These are phyloP conservation scores for Tetrahymena thermophila DNA, from an alignment of 73 alveolate genomes.

Conservation along the genomic window DNA sequence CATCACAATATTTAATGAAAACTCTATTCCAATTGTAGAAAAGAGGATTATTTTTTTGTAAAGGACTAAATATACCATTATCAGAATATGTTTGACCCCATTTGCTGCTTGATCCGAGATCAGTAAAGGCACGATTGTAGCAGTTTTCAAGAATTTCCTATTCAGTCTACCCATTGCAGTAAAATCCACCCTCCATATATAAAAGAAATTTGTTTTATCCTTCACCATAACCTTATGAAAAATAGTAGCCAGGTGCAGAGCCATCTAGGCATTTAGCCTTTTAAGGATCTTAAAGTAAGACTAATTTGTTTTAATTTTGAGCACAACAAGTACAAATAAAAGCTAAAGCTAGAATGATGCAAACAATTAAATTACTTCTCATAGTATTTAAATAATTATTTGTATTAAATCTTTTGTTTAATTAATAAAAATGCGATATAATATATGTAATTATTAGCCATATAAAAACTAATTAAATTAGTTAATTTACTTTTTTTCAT, in stretches of 20 bases:
- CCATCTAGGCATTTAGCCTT: neutral
- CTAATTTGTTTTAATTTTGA: neutral
- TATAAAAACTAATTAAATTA: no score
- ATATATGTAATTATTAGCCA: no score
- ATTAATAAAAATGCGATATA: neutral
- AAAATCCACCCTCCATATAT: neutral
- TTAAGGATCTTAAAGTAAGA: neutral
- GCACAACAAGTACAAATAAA: neutral
- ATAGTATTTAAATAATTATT: neutral
- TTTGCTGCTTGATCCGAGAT: neutral
- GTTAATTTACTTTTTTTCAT: no score
- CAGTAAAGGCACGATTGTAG: neutral
- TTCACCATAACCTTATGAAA: neutral
- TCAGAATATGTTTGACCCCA: neutral
- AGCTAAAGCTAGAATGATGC: neutral
- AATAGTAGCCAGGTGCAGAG: neutral
- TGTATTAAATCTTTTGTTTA: neutral
- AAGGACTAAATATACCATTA: constrained; percentile 9
- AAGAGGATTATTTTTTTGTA: neutral
- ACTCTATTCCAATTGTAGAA: constrained; percentile 39
- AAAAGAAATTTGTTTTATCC: neutral
- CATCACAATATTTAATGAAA: constrained; percentile 38
- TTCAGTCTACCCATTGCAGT: neutral
- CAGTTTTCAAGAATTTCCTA: neutral
- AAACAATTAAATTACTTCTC: neutral